phyloP scores from a whole-genome alignment of 1,284 basidiomycete species.

The Leccinum huronense region DNA sequence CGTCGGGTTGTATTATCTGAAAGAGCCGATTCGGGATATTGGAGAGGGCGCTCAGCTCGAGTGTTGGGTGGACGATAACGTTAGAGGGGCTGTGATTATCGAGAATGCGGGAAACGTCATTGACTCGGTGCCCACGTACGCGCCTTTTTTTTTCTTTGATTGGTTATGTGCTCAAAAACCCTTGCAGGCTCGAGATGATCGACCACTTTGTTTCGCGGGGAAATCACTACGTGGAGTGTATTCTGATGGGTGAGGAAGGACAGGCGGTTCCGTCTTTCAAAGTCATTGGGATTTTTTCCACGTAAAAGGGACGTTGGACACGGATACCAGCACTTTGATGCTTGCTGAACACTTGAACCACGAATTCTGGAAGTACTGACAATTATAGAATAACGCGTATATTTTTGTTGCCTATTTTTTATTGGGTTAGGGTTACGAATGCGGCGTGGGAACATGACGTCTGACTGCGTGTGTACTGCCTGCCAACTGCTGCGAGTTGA shows the following conservation, averaged over 20 bases:
- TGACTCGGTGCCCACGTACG: slow-evolving; percentile 55
- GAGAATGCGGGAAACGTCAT: slow-evolving; percentile 59
- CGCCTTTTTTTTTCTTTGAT: slow-evolving; percentile 23
- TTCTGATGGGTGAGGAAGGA: slow-evolving; percentile 78
- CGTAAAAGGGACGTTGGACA: slow-evolving; percentile 37
- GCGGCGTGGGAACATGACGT: slow-evolving; percentile 32
- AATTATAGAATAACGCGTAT: not conserved
- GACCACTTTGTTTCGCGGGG: slow-evolving; percentile 75
- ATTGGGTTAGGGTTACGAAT: slow-evolving; percentile 9
- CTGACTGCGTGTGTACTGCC: not conserved
- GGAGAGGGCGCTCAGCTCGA: slow-evolving; percentile 65
- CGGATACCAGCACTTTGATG: not conserved
- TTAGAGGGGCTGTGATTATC: slow-evolving; percentile 57
- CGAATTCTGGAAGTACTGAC: not conserved
- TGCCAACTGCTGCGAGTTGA: slow-evolving; percentile 4
- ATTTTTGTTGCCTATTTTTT: not conserved
- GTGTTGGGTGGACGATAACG: slow-evolving; percentile 88
- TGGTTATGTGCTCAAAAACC: slow-evolving; percentile 7
- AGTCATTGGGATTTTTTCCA: slow-evolving; percentile 80
- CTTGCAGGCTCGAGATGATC: slow-evolving; percentile 68
- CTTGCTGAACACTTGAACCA: not conserved
- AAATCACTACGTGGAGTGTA: slow-evolving; percentile 84
- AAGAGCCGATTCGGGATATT: slow-evolving; percentile 53
- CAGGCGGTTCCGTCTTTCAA: slow-evolving; percentile 73
- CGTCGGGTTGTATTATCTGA: slow-evolving; percentile 75